phyloP scores from a whole-genome alignment of 805 yeast genomes.

The Metschnikowia borealis region DNA sequence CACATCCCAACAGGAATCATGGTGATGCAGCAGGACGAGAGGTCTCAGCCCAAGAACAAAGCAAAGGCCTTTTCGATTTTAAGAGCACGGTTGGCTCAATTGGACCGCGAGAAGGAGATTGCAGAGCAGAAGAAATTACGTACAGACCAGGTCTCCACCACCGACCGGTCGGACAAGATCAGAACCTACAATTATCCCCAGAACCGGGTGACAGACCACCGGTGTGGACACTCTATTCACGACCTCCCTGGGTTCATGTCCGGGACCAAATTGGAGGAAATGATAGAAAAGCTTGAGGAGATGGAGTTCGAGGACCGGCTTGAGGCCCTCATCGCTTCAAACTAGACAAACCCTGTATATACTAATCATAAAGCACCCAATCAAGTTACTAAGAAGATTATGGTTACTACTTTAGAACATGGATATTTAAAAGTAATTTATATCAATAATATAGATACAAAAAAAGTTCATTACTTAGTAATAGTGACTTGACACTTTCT shows the following conservation, averaged over 20 bases:
- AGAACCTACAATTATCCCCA: constrained; percentile 93
- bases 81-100: constrained; percentile 79
- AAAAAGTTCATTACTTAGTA: too few relatives aligned
- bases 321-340: constrained; percentile 18
- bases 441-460: too few relatives aligned
- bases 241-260: constrained; percentile 52
- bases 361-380: background rate
- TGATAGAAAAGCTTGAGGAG: constrained; percentile 35
- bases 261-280: constrained; percentile 32
- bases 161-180: constrained; percentile 89
- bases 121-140: constrained; percentile 64
- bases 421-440: too few relatives aligned
- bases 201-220: constrained; percentile 88
- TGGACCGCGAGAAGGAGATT: constrained; percentile 61
- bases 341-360: background rate
- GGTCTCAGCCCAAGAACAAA: constrained; percentile 92
- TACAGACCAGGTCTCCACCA: constrained; percentile 78
- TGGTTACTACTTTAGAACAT: background rate
- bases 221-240: constrained; percentile 77
- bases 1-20: constrained; percentile 89
- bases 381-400: background rate
- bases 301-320: constrained; percentile 37
- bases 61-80: constrained; percentile 86
- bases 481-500: too few relatives aligned
- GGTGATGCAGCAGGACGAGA: constrained; percentile 88